Evolutionary conservation across 768 basidiomycete species (phyloP).

Genomic region (Amyloporia xantha): DNA sequence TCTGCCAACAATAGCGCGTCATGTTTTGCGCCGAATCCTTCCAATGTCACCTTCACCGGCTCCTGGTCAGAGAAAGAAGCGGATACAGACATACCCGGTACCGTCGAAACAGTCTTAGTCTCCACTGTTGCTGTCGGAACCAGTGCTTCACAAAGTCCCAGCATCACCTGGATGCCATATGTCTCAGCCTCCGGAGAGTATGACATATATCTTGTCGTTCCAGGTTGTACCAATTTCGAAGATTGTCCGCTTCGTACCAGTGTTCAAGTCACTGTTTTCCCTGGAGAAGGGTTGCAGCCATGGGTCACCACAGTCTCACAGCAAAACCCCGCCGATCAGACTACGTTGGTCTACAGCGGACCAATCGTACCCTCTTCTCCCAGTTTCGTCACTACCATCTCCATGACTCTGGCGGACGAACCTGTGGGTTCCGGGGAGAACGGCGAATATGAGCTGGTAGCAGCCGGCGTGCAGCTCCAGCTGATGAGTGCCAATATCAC

Average conservation of each 20-base stretch:
- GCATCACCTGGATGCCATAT: constrained; percentile 86
- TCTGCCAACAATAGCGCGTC: constrained; percentile 51
- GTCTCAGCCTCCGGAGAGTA: constrained; percentile 88
- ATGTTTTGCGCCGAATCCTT: constrained; percentile 74
- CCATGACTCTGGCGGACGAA: constrained; percentile 61
- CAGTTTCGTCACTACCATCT: constrained; percentile 66
- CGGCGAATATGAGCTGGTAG: constrained; percentile 76
- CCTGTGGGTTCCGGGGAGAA: constrained; percentile 58
- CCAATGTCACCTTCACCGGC: constrained; percentile 62
- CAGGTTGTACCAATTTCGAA: constrained; percentile 76
- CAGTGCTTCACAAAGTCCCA: constrained; percentile 54
- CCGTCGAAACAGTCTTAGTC: constrained; percentile 67
- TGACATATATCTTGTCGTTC: constrained; percentile 75
- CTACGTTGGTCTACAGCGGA: constrained; percentile 68
- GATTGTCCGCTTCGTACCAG: constrained; percentile 78
- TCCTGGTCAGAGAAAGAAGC: constrained; percentile 60
- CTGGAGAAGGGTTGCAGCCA: constrained; percentile 59
- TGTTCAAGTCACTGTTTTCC: constrained; percentile 79
- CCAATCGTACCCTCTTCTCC: constrained; percentile 71
- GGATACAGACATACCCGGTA: constrained; percentile 73
- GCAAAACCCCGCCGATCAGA: constrained; percentile 56
- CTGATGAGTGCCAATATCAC: constrained; percentile 56
- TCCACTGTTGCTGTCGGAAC: constrained; percentile 63
- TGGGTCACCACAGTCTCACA: constrained; percentile 70
- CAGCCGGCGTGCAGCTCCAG: constrained; percentile 76